Percentiles rank a stretch among this genome's conserved stretches.
phyloP scores from a whole-genome alignment of 2,329 filamentous ascomycete genomes.

The Tetracladium maxilliforme region DNA sequence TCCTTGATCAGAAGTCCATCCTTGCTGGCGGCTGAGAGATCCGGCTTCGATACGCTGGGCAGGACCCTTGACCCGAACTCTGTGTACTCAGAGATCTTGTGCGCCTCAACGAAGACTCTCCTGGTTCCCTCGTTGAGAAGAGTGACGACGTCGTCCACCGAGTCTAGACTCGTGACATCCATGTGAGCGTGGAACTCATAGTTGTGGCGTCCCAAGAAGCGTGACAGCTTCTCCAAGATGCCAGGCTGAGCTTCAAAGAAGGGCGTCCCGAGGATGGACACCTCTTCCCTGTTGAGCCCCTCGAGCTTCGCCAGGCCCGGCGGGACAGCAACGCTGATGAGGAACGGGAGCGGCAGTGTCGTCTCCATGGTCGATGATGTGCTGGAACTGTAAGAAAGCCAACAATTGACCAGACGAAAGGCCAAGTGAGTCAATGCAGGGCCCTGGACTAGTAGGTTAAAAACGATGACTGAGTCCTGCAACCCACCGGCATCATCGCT shows the following conservation, averaged over 20 bases:
- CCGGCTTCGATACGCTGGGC: conserved; percentile 25
- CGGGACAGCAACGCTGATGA: conserved; percentile 39
- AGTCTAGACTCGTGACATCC: conserved; percentile 56
- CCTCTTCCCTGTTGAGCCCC: conserved; percentile 39
- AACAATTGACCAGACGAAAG: too few species aligned
- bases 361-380: conserved; percentile 37
- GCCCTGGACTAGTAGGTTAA: too few species aligned
- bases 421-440: too few species aligned
- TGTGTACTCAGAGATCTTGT: conserved; percentile 45
- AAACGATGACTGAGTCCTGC: too few species aligned
- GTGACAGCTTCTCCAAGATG: conserved; percentile 12
- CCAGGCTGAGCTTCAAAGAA: conserved; percentile 34
- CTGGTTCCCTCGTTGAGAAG: conserved; percentile 75
- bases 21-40: conserved; percentile 2
- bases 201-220: conserved; percentile 31
- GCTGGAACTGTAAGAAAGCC: too few species aligned
- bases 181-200: conserved; percentile 60
- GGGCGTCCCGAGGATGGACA: conserved; percentile 41
- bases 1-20: too few species aligned
- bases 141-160: conserved; percentile 58
- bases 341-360: conserved; percentile 46
- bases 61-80: conserved; percentile 42
- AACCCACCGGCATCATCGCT: too few species aligned
- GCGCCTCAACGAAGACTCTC: conserved; percentile 66
- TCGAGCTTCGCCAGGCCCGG: conserved; percentile 29